Conservation (phyloP, 768 basidiomycete species). For the Pleurotus djamor region DNA sequence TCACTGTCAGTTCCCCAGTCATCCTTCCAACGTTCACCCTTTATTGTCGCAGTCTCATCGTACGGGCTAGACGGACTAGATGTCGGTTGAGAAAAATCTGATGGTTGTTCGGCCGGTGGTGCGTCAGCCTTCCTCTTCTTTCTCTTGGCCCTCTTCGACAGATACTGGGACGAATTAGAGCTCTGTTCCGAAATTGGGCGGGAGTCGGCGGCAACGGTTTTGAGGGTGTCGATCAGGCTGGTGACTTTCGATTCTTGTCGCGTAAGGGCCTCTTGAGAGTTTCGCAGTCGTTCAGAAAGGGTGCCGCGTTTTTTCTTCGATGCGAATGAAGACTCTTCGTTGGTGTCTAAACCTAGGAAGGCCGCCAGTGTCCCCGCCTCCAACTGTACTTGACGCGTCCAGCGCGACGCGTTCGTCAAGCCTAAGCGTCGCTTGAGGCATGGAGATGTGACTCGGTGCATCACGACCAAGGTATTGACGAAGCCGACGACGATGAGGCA, state of each 20-base stretch:
- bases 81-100: too few relatives aligned
- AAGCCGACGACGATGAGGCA: too few relatives aligned
- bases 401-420: not conserved
- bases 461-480: not conserved
- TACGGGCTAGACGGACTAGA: not conserved
- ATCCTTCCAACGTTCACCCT: not conserved
- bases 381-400: not conserved
- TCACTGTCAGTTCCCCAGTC: constrained; percentile 22
- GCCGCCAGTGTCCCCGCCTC: not conserved
- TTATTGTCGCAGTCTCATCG: not conserved
- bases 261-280: not conserved
- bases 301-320: not conserved
- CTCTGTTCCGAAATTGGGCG: not conserved
- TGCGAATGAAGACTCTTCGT: not conserved
- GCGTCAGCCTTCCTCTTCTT: not conserved
- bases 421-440: too few relatives aligned
- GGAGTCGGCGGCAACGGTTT: not conserved
- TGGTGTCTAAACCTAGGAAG: not conserved
- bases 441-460: not conserved
- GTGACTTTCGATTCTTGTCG: constrained; percentile 5
- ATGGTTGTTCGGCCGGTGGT: not conserved
- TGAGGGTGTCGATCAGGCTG: constrained; percentile 9
- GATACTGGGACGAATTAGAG: not conserved
- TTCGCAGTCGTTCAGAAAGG: not conserved
- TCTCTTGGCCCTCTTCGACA: not conserved